A percentile compares a stretch with the other conserved stretches of the same genome.
Evolutionary conservation across 1,139 yeast genomes (phyloP).

Genomic region (Diutina mesorugosa): DNA sequence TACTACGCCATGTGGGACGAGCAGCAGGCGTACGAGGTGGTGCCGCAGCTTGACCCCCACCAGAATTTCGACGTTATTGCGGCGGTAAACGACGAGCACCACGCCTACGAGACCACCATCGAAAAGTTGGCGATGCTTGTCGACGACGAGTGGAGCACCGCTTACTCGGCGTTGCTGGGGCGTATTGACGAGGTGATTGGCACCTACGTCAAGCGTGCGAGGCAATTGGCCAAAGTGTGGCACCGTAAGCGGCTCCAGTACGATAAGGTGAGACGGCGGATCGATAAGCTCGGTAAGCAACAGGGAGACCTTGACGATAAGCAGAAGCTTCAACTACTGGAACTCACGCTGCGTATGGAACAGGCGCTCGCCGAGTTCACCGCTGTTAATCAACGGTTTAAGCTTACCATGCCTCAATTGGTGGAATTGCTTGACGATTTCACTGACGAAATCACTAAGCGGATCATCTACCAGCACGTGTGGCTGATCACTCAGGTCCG

Average conservation of each 20-base stretch:
- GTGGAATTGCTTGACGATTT: constrained; percentile 38
- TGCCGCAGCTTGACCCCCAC: not conserved
- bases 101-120: not conserved
- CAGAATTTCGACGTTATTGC: not conserved
- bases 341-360: constrained; percentile 16
- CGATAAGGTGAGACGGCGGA: constrained; percentile 23
- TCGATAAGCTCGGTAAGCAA: constrained; percentile 31
- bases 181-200: not conserved
- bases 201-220: not conserved
- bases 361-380: constrained; percentile 18
- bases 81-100: not conserved
- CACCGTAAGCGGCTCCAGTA: constrained; percentile 9
- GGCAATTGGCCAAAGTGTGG: not conserved
- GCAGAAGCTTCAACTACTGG: constrained; percentile 20
- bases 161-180: too few relatives aligned
- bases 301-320: constrained; percentile 22
- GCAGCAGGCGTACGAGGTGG: constrained; percentile 11
- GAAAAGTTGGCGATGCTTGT: not conserved
- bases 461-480: constrained; percentile 19
- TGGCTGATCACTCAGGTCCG: constrained; percentile 18
- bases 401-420: constrained; percentile 32
- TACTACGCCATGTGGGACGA: constrained; percentile 24
- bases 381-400: constrained; percentile 26
- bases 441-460: constrained; percentile 26
- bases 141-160: not conserved